Conservation (phyloP, 306 rosid genomes). For the Rubus parviflorus region DNA sequence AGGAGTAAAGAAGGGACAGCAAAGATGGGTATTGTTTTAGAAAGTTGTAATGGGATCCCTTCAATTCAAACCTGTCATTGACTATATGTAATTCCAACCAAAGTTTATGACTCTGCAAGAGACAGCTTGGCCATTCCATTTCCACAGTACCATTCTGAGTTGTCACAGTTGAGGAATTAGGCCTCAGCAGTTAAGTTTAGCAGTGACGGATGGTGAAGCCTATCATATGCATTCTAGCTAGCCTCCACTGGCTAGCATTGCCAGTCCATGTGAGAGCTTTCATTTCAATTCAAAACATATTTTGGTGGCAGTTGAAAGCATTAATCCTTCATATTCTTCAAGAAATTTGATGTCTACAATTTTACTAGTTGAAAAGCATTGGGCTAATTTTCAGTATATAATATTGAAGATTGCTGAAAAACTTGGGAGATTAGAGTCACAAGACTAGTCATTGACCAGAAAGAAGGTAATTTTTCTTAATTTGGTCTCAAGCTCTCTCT, state of each 20-base stretch:
- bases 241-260: background rate
- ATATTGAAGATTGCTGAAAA: no score
- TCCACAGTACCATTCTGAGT: slow-evolving; percentile 18
- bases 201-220: slow-evolving; percentile 1
- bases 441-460: no score
- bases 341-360: no score
- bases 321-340: slow-evolving; percentile 10
- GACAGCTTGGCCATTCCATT: slow-evolving; percentile 21
- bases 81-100: slow-evolving; percentile 2
- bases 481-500: background rate
- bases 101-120: background rate
- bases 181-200: background rate
- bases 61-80: slow-evolving; percentile 25
- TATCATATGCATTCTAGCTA: background rate
- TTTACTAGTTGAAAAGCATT: no score
- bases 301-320: slow-evolving; percentile 15
- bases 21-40: slow-evolving; percentile 16
- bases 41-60: background rate
- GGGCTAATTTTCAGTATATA: no score
- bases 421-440: no score
- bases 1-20: slow-evolving; percentile 36
- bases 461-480: no score
- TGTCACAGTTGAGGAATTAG: slow-evolving; percentile 24
- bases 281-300: background rate
- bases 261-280: slow-evolving; percentile 9